phyloP scores from a whole-genome alignment of 768 basidiomycete genomes.

The Boletus huronensis region DNA sequence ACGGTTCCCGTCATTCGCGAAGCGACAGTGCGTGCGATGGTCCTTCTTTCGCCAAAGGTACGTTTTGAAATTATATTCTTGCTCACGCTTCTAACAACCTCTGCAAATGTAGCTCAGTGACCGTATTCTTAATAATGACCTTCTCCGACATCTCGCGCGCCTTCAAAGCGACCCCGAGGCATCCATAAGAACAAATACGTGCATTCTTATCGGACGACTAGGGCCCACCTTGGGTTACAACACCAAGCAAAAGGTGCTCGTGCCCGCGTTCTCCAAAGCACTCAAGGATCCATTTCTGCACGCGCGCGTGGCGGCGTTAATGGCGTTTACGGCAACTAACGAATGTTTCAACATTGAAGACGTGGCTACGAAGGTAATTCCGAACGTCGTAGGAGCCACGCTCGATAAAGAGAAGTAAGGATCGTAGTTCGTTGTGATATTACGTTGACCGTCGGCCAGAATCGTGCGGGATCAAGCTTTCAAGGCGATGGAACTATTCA shows the following conservation, averaged over 20 bases:
- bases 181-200: conserved; percentile 96
- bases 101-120: conserved; percentile 63
- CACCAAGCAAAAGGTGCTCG: conserved; percentile 94
- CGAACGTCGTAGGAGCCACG: conserved; percentile 72
- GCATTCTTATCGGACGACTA: conserved; percentile 90
- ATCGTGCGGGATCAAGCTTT: conserved; percentile 95
- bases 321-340: conserved; percentile 93
- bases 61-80: neutral
- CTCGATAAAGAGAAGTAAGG: conserved; percentile 92
- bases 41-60: conserved; percentile 82
- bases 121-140: conserved; percentile 93
- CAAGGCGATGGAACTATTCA: conserved; percentile 85
- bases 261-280: conserved; percentile 89
- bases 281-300: conserved; percentile 91
- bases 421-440: neutral
- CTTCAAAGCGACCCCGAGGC: conserved; percentile 91
- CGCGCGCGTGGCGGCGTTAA: conserved; percentile 87
- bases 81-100: neutral
- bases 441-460: conserved; percentile 38
- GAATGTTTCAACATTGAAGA: conserved; percentile 90
- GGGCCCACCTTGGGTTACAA: conserved; percentile 81
- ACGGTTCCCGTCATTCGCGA: conserved; percentile 93
- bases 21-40: conserved; percentile 87
- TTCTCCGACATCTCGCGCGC: conserved; percentile 87
- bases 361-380: conserved; percentile 84